These are phyloP conservation scores for Pseudomicrostroma phylloplanum DNA, from an alignment of 1,284 basidiomycete genomes.

Conservation along the genomic window DNA sequence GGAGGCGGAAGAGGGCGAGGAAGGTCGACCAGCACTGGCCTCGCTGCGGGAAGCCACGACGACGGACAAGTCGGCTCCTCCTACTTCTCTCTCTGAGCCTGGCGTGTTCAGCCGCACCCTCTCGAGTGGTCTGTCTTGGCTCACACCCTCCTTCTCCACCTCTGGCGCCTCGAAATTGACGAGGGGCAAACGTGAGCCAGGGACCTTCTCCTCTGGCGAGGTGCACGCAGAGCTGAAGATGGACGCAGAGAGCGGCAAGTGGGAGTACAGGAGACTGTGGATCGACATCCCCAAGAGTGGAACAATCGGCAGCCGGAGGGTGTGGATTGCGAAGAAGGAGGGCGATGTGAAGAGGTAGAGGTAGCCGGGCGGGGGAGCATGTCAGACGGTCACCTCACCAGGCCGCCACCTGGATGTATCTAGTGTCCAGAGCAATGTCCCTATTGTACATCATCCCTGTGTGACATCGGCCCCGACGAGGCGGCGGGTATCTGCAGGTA, in stretches of 20 bases:
- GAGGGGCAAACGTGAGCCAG: conserved; percentile 8
- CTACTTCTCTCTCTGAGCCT: neutral
- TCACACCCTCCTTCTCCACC: neutral
- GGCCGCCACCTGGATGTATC: too few species aligned
- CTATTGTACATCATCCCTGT: too few species aligned
- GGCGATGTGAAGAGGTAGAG: neutral
- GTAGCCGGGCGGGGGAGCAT: too few species aligned
- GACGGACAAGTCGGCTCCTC: too few species aligned
- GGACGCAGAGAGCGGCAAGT: neutral
- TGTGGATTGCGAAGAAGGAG: conserved; percentile 7
- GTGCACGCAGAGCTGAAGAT: conserved; percentile 19
- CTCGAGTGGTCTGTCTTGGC: conserved; percentile 11
- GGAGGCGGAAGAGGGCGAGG: neutral
- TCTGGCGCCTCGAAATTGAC: neutral
- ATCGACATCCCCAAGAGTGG: neutral
- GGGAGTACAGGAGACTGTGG: conserved; percentile 1
- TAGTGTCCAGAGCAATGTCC: too few species aligned
- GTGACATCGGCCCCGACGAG: too few species aligned
- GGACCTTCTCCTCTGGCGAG: neutral
- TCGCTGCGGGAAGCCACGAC: too few species aligned
- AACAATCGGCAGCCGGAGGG: neutral
- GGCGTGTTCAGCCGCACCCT: neutral
- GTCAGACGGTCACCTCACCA: too few species aligned
- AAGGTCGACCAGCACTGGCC: too few species aligned
- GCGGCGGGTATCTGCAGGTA: too few species aligned